phyloP scores from a whole-genome alignment of 202 grass and related monocot species.

The Elaeis oleifera region DNA sequence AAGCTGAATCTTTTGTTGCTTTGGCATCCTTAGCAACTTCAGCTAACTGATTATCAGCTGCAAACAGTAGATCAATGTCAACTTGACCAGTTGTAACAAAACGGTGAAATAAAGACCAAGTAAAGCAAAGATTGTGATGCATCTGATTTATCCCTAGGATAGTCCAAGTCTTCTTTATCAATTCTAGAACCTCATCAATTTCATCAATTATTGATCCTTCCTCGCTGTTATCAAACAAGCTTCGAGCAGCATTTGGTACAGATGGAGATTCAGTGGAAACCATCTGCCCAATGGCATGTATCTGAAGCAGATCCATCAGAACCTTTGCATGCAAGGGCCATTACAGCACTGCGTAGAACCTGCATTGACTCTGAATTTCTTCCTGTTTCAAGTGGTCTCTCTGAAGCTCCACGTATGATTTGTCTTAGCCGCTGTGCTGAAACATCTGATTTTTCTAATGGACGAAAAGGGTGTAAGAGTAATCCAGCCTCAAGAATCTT shows the following conservation, averaged over 20 bases:
- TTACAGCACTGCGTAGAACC: neutral
- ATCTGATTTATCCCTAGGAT: conserved; percentile 1
- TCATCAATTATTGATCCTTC: conserved; percentile 4
- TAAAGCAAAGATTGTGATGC: conserved; percentile 14
- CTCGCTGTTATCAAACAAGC: conserved; percentile 1
- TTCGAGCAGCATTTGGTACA: conserved; percentile 4
- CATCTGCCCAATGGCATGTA: conserved; percentile 7
- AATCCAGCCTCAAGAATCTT: conserved; percentile 4
- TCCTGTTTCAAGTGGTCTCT: conserved; percentile 1
- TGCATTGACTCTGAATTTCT: conserved; percentile 14
- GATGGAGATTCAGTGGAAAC: conserved; percentile 8
- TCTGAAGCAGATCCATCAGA: neutral
- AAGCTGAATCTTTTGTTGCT: neutral
- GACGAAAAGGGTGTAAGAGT: neutral
- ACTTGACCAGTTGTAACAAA: conserved; percentile 5
- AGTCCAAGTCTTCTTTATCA: conserved; percentile 17
- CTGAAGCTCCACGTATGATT: neutral
- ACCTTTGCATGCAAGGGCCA: neutral
- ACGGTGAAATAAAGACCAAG: conserved; percentile 9
- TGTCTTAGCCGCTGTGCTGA: neutral
- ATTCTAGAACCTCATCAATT: conserved; percentile 17
- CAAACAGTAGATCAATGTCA: conserved; percentile 1
- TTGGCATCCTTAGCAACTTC: conserved; percentile 1
- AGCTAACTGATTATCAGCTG: neutral
- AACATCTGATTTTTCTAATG: neutral